These are phyloP conservation scores for Hanseniaspora meyeri DNA, from an alignment of 805 yeast genomes.

Conservation along the genomic window DNA sequence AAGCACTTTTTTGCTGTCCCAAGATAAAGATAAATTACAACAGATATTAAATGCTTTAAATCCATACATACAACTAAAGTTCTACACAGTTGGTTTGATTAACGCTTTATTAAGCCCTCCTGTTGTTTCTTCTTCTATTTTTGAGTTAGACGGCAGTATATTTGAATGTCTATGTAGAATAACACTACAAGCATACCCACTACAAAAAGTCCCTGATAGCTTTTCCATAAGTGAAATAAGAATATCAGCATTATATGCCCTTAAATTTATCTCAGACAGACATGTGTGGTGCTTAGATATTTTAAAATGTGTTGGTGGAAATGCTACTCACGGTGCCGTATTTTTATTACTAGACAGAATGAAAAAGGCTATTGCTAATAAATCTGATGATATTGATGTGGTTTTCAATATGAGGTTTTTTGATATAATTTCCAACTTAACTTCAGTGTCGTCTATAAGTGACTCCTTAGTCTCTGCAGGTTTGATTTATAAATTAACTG, in stretches of 20 bases:
- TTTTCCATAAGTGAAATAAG: conserved; percentile 42
- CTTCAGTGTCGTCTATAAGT: conserved; percentile 43
- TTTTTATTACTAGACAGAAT: conserved; percentile 60
- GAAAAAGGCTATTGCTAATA: conserved; percentile 35
- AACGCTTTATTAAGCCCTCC: conserved; percentile 46
- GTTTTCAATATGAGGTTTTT: conserved; percentile 41
- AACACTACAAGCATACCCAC: conserved; percentile 39
- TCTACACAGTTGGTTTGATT: conserved; percentile 53
- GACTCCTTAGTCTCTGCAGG: conserved; percentile 64
- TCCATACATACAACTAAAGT: conserved; percentile 49
- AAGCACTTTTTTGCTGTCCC: conserved; percentile 16
- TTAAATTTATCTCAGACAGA: conserved; percentile 56
- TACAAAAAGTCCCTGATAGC: conserved; percentile 29
- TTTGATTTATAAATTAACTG: conserved; percentile 49
- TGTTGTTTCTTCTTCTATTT: conserved; percentile 49
- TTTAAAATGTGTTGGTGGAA: conserved; percentile 67
- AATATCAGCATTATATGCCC: conserved; percentile 48
- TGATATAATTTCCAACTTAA: conserved; percentile 48
- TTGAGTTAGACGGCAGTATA: conserved; percentile 61
- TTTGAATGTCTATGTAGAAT: conserved; percentile 59
- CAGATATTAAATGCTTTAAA: conserved; percentile 46
- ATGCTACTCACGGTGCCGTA: conserved; percentile 71
- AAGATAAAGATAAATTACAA: conserved; percentile 47
- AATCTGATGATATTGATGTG: conserved; percentile 32
- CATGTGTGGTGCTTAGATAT: conserved; percentile 66